A percentile compares a stretch with the other conserved stretches of the same genome.
phyloP scores from a whole-genome alignment of 495 filamentous ascomycete species.

The Darksidea phi region DNA sequence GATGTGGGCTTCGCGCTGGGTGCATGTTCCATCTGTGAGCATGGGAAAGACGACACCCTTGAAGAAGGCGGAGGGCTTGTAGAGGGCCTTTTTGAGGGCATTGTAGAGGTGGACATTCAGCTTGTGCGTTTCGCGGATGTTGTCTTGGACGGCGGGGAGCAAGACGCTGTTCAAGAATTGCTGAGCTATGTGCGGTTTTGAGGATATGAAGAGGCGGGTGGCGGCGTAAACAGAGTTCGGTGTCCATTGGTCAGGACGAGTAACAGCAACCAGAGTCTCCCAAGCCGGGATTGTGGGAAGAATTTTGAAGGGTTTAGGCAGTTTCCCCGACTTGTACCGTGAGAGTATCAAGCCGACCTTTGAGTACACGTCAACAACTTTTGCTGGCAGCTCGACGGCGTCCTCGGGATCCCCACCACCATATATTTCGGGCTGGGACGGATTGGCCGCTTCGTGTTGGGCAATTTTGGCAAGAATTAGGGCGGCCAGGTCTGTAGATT shows the following conservation, averaged over 20 bases:
- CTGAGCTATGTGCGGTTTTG: conserved; percentile 72
- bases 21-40: conserved; percentile 72
- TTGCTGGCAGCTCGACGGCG: conserved; percentile 81
- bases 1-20: conserved; percentile 87
- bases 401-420: conserved; percentile 55
- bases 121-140: conserved; percentile 83
- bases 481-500: conserved; percentile 79
- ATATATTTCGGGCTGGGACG: conserved; percentile 6
- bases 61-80: conserved; percentile 96
- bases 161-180: conserved; percentile 77
- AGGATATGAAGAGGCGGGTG: conserved; percentile 83
- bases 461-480: conserved; percentile 93
- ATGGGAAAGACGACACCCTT: conserved; percentile 94
- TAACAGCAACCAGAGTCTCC: conserved; percentile 81
- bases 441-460: conserved; percentile 69
- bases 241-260: conserved; percentile 81
- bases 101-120: conserved; percentile 95
- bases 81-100: conserved; percentile 84
- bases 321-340: conserved; percentile 88
- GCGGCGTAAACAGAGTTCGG: conserved; percentile 82
- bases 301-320: conserved; percentile 97
- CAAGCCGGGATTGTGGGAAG: conserved; percentile 87
- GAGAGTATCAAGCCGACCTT: conserved; percentile 90
- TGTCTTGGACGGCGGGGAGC: conserved; percentile 82
- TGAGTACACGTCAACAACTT: conserved; percentile 89